Evolutionary conservation across 2,329 filamentous ascomycete species (phyloP).

Genomic region (Xylaria sp.): DNA sequence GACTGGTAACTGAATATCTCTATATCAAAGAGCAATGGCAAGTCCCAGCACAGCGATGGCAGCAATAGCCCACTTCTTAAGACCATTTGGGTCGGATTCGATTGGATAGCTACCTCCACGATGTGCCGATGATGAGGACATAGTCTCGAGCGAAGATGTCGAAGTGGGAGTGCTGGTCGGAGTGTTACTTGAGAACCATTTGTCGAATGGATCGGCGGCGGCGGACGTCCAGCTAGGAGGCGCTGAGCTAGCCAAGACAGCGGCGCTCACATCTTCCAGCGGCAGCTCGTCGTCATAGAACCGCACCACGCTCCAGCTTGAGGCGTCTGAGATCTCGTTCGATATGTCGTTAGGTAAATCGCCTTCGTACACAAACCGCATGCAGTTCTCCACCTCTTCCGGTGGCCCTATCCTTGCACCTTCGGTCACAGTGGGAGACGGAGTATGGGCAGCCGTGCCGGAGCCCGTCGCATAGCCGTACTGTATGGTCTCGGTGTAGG

Average conservation of each 20-base stretch:
- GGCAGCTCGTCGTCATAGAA: conserved; percentile 39
- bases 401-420: conserved; percentile 27
- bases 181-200: neutral
- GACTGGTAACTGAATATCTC: neutral
- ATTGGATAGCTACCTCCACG: neutral
- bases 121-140: neutral
- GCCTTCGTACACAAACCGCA: conserved; percentile 42
- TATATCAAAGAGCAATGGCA: neutral
- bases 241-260: conserved; percentile 35
- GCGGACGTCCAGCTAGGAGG: neutral
- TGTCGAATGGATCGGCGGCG: neutral
- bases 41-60: neutral
- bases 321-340: conserved; percentile 33
- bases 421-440: conserved; percentile 33
- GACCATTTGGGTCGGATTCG: neutral
- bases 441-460: conserved; percentile 37
- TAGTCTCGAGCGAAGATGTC: neutral
- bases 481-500: conserved; percentile 32
- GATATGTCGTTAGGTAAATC: conserved; percentile 41
- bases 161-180: neutral
- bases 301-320: conserved; percentile 40
- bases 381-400: conserved; percentile 36
- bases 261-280: conserved; percentile 26
- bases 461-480: conserved; percentile 37
- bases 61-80: neutral